A percentile compares a stretch with the other conserved stretches of the same genome.
Conservation (phyloP, 164 flowering plant genomes). For the Umbellularia californica region DNA sequence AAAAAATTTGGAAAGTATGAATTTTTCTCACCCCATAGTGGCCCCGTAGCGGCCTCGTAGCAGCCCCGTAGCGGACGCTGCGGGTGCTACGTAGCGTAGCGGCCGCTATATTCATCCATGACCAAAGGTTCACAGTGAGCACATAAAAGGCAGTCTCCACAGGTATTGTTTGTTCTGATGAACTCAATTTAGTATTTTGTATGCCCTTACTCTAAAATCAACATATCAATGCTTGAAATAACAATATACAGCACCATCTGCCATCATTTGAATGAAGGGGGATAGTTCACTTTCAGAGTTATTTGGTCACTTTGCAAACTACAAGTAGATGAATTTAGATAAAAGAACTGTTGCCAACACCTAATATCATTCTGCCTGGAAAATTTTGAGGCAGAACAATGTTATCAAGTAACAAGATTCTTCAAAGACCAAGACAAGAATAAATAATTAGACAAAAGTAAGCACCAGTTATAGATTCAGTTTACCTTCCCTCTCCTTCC, state of each 20-base stretch:
- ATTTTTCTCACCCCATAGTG: no score
- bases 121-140: no score
- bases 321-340: neutral
- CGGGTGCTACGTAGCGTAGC: no score
- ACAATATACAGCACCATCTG: neutral
- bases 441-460: neutral
- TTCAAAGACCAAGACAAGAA: neutral
- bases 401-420: neutral
- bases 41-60: no score
- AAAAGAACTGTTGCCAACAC: neutral
- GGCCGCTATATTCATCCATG: no score
- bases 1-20: no score
- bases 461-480: neutral
- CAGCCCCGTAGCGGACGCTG: no score
- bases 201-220: no score
- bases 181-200: no score
- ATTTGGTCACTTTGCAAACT: neutral
- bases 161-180: no score
- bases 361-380: neutral
- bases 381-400: neutral
- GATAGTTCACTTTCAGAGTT: neutral
- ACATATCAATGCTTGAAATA: neutral
- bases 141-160: no score
- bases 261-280: neutral
- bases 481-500: conserved; percentile 87